phyloP scores from a whole-genome alignment of 108 stramenopile genomes.

The Skeletonema menzelii region DNA sequence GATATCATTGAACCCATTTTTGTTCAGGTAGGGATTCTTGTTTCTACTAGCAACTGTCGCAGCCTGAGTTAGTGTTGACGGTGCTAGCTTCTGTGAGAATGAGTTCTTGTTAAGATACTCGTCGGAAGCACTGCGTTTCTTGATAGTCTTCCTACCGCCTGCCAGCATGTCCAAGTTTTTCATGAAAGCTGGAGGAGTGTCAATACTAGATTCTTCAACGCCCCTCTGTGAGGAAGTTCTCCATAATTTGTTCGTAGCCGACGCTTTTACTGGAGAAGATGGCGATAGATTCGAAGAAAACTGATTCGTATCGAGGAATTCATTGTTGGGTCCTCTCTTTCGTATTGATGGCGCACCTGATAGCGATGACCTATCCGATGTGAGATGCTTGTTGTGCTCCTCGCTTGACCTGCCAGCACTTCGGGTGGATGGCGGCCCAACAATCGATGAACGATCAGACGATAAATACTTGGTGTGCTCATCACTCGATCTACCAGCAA shows the following conservation, averaged over 20 bases:
- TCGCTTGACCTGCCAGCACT: neutral
- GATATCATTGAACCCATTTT: neutral
- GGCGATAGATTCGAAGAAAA: neutral
- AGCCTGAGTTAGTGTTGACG: neutral
- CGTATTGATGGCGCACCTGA: neutral
- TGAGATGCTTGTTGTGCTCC: neutral
- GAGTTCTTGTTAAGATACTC: neutral
- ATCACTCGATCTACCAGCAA: neutral
- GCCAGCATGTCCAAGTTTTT: neutral
- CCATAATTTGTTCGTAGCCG: neutral
- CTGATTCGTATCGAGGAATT: constrained; percentile 6
- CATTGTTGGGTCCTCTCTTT: neutral
- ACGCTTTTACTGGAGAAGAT: neutral
- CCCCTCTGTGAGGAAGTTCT: neutral
- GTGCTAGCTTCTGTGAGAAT: neutral
- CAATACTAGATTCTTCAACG: neutral
- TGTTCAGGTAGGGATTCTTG: constrained; percentile 1
- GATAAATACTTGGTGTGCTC: neutral
- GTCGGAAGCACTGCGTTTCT: neutral
- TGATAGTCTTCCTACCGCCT: neutral
- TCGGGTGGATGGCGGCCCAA: neutral
- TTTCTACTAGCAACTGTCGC: neutral
- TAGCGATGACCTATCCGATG: neutral
- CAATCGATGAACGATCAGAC: neutral
- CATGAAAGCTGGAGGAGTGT: constrained; percentile 6